Percentiles rank a stretch among this genome's conserved stretches.
Evolutionary conservation across 1,284 basidiomycete species (phyloP).

Genomic region (Moesziomyces aphidis): DNA sequence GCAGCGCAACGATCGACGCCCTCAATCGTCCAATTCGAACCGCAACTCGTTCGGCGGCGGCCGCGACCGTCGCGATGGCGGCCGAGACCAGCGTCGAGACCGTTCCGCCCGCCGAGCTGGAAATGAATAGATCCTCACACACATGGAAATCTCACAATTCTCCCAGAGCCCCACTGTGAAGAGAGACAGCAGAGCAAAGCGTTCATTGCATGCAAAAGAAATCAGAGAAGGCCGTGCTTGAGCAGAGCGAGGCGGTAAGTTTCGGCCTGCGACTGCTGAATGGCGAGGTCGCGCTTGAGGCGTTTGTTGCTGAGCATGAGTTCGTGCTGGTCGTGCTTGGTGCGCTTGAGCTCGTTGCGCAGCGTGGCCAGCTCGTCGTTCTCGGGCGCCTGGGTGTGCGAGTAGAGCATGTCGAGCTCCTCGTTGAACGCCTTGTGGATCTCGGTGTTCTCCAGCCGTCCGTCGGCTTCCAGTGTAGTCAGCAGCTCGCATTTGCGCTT

Average conservation of each 20-base stretch:
- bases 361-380: slow-evolving; percentile 49
- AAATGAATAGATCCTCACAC: slow-evolving; percentile 9
- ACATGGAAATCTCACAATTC: not conserved
- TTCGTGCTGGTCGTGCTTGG: slow-evolving; percentile 50
- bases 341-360: slow-evolving; percentile 44
- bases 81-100: slow-evolving; percentile 22
- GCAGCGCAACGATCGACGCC: slow-evolving; percentile 19
- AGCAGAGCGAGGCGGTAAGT: slow-evolving; percentile 21
- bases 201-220: not conserved
- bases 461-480: slow-evolving; percentile 60
- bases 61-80: slow-evolving; percentile 14
- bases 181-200: not conserved
- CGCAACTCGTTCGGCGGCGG: slow-evolving; percentile 22
- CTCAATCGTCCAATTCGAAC: slow-evolving; percentile 1
- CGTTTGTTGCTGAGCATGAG: slow-evolving; percentile 46
- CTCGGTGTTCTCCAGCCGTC: slow-evolving; percentile 64
- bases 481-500: slow-evolving; percentile 57
- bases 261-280: slow-evolving; percentile 24
- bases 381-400: slow-evolving; percentile 59
- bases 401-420: slow-evolving; percentile 63
- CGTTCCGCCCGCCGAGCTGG: slow-evolving; percentile 33
- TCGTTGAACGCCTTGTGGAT: slow-evolving; percentile 67
- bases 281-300: slow-evolving; percentile 36
- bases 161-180: not conserved
- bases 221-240: slow-evolving; percentile 39